Evolutionary conservation across 2,329 filamentous ascomycete genomes (phyloP).

Genomic region (Sarocladium kiliense): DNA sequence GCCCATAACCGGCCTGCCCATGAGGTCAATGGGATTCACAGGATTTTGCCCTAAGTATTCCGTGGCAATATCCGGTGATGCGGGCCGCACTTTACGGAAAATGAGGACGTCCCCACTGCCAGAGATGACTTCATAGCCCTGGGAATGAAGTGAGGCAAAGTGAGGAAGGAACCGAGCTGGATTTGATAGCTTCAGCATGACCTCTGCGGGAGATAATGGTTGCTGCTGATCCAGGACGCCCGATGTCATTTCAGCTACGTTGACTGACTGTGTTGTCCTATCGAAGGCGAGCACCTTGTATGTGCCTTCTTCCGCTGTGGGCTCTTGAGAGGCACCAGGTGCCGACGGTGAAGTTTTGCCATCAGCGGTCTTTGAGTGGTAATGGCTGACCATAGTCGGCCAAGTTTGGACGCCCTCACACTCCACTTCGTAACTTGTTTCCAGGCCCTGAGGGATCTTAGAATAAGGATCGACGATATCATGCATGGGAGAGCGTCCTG

Average conservation of each 20-base stretch:
- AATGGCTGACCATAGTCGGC: conserved; percentile 31
- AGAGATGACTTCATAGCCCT: conserved; percentile 64
- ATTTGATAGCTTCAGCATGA: conserved; percentile 54
- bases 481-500: conserved; percentile 11
- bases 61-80: conserved; percentile 9
- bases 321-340: not conserved
- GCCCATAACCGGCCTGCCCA: conserved; percentile 42
- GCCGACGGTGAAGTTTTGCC: conserved; percentile 6
- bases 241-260: conserved; percentile 56
- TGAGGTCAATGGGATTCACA: conserved; percentile 58
- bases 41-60: not conserved
- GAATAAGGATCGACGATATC: conserved; percentile 34
- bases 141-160: conserved; percentile 50
- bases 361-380: conserved; percentile 11
- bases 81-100: conserved; percentile 52
- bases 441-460: conserved; percentile 40
- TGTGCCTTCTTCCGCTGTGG: conserved; percentile 8
- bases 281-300: conserved; percentile 68
- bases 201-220: conserved; percentile 53
- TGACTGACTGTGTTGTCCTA: conserved; percentile 50
- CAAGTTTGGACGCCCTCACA: conserved; percentile 26
- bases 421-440: conserved; percentile 43
- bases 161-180: conserved; percentile 62
- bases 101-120: conserved; percentile 59
- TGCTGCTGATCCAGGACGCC: conserved; percentile 41